phyloP scores from a whole-genome alignment of 2,329 filamentous ascomycete species.

The Coccinonectria pachysandricola region DNA sequence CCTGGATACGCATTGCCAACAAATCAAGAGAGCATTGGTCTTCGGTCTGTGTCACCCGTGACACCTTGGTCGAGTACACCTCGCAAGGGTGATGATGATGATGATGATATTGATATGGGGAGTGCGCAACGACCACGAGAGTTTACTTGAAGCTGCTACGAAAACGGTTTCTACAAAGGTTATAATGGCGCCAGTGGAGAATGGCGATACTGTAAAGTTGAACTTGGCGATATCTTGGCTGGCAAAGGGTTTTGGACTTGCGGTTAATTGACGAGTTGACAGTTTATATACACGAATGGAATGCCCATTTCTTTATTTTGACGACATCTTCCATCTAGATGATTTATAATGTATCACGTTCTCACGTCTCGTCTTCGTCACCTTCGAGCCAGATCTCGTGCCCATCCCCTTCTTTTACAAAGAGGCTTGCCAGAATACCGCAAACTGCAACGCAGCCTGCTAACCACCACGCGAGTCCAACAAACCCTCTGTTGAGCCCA shows the following conservation, averaged over 20 bases:
- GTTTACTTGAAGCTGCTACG: too few relatives aligned
- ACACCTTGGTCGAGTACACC: conserved; percentile 19
- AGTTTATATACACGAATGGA: too few relatives aligned
- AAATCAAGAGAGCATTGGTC: conserved; percentile 17
- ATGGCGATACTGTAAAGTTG: too few relatives aligned
- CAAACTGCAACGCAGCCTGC: conserved; percentile 38
- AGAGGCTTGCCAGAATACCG: conserved; percentile 40
- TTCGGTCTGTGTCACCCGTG: conserved; percentile 19
- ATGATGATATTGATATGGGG: conserved; percentile 22
- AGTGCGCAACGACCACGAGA: conserved; percentile 23
- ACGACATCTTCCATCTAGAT: too few relatives aligned
- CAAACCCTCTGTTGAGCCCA: conserved; percentile 44
- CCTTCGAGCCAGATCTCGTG: conserved; percentile 57
- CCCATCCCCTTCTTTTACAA: conserved; percentile 50
- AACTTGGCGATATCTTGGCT: too few relatives aligned
- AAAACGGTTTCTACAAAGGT: too few relatives aligned
- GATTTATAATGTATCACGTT: too few relatives aligned
- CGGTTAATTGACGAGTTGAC: too few relatives aligned
- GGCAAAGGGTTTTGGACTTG: conserved; percentile 1
- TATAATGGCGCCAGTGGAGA: too few relatives aligned
- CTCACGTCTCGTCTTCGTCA: conserved; percentile 35
- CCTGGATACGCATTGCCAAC: conserved; percentile 25
- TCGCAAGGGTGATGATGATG: conserved; percentile 18
- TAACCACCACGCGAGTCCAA: conserved; percentile 50
- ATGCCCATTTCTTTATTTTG: neutral